Percentiles rank a stretch among this genome's conserved stretches.
These are phyloP conservation scores for Hypoxylon sp. DNA, from an alignment of 2,329 filamentous ascomycete species.

Conservation along the genomic window DNA sequence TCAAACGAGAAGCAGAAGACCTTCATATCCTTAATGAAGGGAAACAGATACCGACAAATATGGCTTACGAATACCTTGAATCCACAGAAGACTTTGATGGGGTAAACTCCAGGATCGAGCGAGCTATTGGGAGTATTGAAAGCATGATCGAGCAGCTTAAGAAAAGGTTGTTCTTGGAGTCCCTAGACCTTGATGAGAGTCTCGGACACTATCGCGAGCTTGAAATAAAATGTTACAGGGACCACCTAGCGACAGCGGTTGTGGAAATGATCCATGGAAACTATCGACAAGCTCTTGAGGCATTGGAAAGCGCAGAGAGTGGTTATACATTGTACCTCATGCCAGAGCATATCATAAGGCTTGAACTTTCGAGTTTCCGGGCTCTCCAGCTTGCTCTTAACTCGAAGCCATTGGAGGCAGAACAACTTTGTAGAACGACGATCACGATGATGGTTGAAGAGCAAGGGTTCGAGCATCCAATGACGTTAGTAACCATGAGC, in stretches of 20 bases:
- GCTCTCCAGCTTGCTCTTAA: constrained; percentile 2
- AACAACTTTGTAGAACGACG: constrained; percentile 1
- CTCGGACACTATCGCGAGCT: neutral
- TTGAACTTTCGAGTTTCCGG: constrained; percentile 6
- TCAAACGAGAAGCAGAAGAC: neutral
- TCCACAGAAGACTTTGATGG: neutral
- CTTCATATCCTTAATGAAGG: neutral
- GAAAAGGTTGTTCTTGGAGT: neutral
- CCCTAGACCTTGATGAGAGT: neutral
- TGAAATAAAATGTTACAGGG: neutral
- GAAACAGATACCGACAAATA: neutral
- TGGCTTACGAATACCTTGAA: neutral
- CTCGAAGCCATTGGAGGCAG: constrained; percentile 4
- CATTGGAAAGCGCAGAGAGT: neutral
- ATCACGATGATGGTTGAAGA: neutral
- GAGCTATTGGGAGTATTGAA: neutral
- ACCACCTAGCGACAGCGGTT: neutral
- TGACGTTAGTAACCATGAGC: constrained; percentile 2
- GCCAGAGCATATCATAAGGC: neutral
- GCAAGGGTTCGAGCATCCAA: neutral
- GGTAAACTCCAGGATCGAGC: neutral
- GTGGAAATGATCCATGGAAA: neutral
- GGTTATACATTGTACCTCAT: neutral
- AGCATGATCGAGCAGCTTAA: neutral
- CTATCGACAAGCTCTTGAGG: neutral